Percentiles rank a stretch among this genome's conserved stretches.
Evolutionary conservation across 2,329 filamentous ascomycete species (phyloP).

Genomic region (Pseudogymnoascus verrucosus): DNA sequence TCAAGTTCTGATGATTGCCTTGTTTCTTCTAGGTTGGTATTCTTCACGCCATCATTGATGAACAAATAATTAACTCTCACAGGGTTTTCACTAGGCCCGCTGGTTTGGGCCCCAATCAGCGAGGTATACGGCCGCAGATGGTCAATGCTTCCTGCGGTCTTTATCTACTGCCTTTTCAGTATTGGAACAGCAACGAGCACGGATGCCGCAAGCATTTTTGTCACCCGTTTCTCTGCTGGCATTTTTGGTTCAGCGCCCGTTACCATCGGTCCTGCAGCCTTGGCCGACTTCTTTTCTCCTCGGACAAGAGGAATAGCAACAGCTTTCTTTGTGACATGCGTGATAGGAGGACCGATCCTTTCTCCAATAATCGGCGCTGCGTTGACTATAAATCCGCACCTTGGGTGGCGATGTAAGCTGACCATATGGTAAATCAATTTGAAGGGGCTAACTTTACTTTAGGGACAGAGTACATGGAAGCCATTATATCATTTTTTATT

Average conservation of each 20-base stretch:
- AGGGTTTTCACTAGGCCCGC: slow-evolving; percentile 40
- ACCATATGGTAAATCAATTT: slow-evolving; percentile 36
- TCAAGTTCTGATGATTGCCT: neutral
- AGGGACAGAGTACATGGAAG: no score
- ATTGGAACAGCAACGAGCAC: slow-evolving; percentile 49
- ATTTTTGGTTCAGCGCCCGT: slow-evolving; percentile 49
- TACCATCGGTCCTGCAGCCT: slow-evolving; percentile 53
- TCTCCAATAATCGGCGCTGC: slow-evolving; percentile 28
- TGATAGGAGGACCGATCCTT: slow-evolving; percentile 52
- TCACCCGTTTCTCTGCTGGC: slow-evolving; percentile 60
- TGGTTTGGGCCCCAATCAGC: slow-evolving; percentile 56
- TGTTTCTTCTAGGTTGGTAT: slow-evolving; percentile 10
- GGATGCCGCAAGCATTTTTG: slow-evolving; percentile 51
- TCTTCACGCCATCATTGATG: neutral
- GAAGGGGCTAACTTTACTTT: slow-evolving; percentile 19
- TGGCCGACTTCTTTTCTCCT: slow-evolving; percentile 52
- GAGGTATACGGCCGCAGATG: slow-evolving; percentile 55
- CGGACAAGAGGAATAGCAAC: slow-evolving; percentile 48
- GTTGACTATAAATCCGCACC: slow-evolving; percentile 28
- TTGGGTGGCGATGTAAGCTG: slow-evolving; percentile 30
- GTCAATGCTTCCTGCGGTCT: slow-evolving; percentile 50
- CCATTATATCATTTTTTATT: no score
- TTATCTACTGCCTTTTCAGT: slow-evolving; percentile 53
- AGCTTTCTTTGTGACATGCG: slow-evolving; percentile 57
- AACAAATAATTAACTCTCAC: slow-evolving; percentile 20